Conservation (phyloP, 176 grass and related monocot genomes). For the Musa troglodytarum region DNA sequence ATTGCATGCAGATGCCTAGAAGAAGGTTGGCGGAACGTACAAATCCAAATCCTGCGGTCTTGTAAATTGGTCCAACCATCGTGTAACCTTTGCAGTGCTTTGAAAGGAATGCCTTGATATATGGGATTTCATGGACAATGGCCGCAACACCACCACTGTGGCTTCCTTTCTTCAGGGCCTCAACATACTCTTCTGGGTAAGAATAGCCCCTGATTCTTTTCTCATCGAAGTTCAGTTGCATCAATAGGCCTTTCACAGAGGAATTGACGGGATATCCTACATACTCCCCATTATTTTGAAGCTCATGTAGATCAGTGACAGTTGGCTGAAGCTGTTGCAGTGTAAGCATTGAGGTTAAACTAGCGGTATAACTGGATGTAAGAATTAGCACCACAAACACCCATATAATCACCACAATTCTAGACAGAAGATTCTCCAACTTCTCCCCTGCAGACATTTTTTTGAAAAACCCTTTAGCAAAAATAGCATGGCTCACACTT, state of each 20-base stretch:
- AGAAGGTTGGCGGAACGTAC: constrained; percentile 24
- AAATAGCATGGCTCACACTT: background rate
- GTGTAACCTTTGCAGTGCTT: constrained; percentile 35
- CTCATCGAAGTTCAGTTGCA: constrained; percentile 29
- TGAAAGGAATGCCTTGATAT: constrained; percentile 45
- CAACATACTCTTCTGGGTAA: constrained; percentile 4
- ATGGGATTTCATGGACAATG: constrained; percentile 38
- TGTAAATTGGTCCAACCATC: constrained; percentile 53
- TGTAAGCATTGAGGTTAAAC: background rate
- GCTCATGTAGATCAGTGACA: constrained; percentile 22
- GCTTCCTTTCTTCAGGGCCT: constrained; percentile 47
- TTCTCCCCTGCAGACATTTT: background rate
- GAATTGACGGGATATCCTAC: constrained; percentile 32
- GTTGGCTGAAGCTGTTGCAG: background rate
- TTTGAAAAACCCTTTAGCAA: background rate
- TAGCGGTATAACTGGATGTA: background rate
- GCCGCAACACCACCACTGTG: constrained; percentile 42
- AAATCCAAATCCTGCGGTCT: constrained; percentile 44
- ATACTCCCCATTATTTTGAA: constrained; percentile 29
- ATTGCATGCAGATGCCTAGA: background rate
- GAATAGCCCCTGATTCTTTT: constrained; percentile 31
- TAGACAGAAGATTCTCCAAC: background rate
- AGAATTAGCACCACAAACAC: background rate
- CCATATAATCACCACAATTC: background rate
- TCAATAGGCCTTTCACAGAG: constrained; percentile 32